These are phyloP conservation scores for Neurospora tetraspora DNA, from an alignment of 495 filamentous ascomycete species.

Conservation along the genomic window DNA sequence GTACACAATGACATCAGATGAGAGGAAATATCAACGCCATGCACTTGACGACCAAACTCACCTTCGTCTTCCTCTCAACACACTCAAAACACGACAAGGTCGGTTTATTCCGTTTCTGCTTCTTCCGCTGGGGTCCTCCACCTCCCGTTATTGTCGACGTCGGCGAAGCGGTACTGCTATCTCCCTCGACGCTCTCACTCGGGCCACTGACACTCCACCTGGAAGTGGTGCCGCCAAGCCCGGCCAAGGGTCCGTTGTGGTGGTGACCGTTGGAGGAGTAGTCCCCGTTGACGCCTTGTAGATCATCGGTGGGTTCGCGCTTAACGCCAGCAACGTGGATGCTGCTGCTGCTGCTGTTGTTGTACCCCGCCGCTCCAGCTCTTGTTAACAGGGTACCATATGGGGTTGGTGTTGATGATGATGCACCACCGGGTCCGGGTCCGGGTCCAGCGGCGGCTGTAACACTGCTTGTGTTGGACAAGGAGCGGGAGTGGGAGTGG, in stretches of 20 bases:
- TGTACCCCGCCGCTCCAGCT: neutral
- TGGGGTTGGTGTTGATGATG: no score
- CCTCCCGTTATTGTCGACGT: slow-evolving; percentile 8
- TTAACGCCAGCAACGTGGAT: slow-evolving; percentile 3
- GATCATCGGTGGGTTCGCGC: neutral
- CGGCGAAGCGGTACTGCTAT: slow-evolving; percentile 22
- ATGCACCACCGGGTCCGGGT: neutral
- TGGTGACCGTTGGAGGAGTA: neutral
- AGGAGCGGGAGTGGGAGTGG: neutral
- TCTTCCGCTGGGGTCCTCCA: slow-evolving; percentile 40
- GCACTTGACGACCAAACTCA: slow-evolving; percentile 18
- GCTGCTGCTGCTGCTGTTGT: slow-evolving; percentile 1
- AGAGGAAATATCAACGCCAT: neutral
- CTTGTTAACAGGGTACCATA: neutral
- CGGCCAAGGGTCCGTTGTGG: neutral
- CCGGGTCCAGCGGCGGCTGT: neutral
- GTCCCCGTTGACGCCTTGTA: neutral
- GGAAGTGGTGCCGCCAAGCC: slow-evolving; percentile 6
- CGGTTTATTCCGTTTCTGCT: slow-evolving; percentile 67
- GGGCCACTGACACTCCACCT: neutral
- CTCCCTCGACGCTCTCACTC: slow-evolving; percentile 7
- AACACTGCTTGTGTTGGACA: neutral
- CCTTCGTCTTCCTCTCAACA: slow-evolving; percentile 62
- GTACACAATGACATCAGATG: neutral
- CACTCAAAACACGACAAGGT: slow-evolving; percentile 64